phyloP scores from a whole-genome alignment of 2,329 filamentous ascomycete genomes.

The Daldinia sp. region DNA sequence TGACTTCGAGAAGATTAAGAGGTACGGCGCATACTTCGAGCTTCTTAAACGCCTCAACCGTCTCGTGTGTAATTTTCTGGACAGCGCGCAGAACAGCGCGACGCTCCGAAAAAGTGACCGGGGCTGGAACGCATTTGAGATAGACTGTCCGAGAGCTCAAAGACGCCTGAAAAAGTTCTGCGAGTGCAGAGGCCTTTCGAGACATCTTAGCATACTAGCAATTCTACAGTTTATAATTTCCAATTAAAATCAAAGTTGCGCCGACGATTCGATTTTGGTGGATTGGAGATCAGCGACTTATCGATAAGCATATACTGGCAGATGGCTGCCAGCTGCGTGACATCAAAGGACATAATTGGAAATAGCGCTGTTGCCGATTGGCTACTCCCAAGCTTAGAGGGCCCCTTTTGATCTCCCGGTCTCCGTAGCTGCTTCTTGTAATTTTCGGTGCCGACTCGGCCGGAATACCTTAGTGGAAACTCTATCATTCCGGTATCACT shows the following conservation, averaged over 20 bases:
- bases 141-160: slow-evolving; percentile 56
- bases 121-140: slow-evolving; percentile 64
- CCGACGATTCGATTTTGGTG: slow-evolving; percentile 1
- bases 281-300: not conserved
- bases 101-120: slow-evolving; percentile 65
- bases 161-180: slow-evolving; percentile 48
- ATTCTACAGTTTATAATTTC: not conserved
- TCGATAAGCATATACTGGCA: slow-evolving; percentile 15
- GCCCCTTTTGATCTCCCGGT: no score
- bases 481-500: not conserved
- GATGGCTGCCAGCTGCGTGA: not conserved
- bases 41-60: slow-evolving; percentile 66
- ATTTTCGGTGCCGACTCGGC: not conserved
- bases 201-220: slow-evolving; percentile 32
- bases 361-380: no score
- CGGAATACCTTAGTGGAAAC: not conserved
- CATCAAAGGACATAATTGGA: not conserved
- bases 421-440: not conserved
- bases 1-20: not conserved
- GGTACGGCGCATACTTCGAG: slow-evolving; percentile 52
- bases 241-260: not conserved
- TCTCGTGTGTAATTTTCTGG: slow-evolving; percentile 50
- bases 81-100: slow-evolving; percentile 66
- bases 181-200: slow-evolving; percentile 43
- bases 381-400: no score